Evolutionary conservation across 331 rosid species (phyloP), one percentile per base, ranked within the genome.

Genomic region (Phaseolus coccineus): DNA sequence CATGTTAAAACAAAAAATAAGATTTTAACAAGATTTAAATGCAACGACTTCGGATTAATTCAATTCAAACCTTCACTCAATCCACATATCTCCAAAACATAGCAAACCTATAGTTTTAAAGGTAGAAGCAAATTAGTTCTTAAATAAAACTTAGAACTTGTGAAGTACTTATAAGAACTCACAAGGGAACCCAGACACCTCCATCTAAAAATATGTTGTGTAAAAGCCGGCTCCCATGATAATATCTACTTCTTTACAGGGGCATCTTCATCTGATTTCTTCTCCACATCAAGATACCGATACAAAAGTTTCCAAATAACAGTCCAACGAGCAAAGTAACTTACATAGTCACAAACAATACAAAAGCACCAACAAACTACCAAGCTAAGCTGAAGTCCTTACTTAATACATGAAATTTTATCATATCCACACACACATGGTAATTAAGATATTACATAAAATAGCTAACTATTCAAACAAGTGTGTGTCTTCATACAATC

Each of bases 151-250:
- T 19, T 7, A 69, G 59, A 50, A 28, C 48, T 27, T 31, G 37
- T 30, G 57, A 76, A 75, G 69, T 73, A 82, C 50, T 15, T 51
- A 16, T 51, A 39, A 39, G 44, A 79, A 78, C 71, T 77, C 74
- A 67, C 72, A 74, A 76, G 30, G 53, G 64, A 74, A 84, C n/a
- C 70, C 77, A 84, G 14, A 71, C 78, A 91, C 99, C 97, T 93
- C 93, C 91, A 95, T 85, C 87, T 93, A 98, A 53, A 95, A 95
- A 84, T 81, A 93, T 25, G 93, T 93, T 2, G 97, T 95, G 78
- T 93, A 97, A 84, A 95, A 93, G 27, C 97, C 99, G 73, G 97
- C 99, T 78, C 97, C 99, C 75, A 96, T 57, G 97, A 95, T 56
- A 95, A 82, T 81, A 94, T 89, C 84, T 94, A 94, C 82, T 89